Conservation (phyloP, 1,139 yeast species). For the Scheffersomyces segobiensis region DNA sequence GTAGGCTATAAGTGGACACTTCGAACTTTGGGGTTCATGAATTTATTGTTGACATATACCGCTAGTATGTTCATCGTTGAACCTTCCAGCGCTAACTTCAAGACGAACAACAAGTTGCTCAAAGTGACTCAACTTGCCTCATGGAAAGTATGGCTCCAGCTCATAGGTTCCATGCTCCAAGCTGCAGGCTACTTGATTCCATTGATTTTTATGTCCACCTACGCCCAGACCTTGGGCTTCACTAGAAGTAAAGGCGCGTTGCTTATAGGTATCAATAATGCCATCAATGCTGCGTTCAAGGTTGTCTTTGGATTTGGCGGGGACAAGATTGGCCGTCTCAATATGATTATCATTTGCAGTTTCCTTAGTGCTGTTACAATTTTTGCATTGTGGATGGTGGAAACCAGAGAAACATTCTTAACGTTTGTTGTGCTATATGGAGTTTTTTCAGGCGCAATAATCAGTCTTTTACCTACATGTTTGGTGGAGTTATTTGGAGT, state of each 20-base stretch:
- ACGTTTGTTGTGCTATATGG: constrained; percentile 41
- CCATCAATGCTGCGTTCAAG: constrained; percentile 40
- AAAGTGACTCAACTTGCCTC: constrained; percentile 18
- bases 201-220: constrained; percentile 42
- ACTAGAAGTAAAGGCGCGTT: constrained; percentile 35
- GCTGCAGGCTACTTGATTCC: constrained; percentile 45
- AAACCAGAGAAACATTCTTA: constrained; percentile 27
- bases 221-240: constrained; percentile 36
- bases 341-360: constrained; percentile 37
- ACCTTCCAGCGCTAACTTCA: constrained; percentile 1
- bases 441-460: constrained; percentile 37
- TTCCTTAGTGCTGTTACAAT: constrained; percentile 30
- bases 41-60: constrained; percentile 14
- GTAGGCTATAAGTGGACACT: constrained; percentile 45
- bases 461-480: constrained; percentile 40
- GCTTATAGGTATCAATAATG: constrained; percentile 44
- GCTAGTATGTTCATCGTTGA: constrained; percentile 21
- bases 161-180: constrained; percentile 34
- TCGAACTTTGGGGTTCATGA: constrained; percentile 32
- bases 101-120: constrained; percentile 6
- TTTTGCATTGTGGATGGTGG: constrained; percentile 34
- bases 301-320: constrained; percentile 37
- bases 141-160: constrained; percentile 24
- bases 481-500: constrained; percentile 40
- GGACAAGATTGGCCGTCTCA: constrained; percentile 37